Evolutionary conservation across 495 filamentous ascomycete genomes (phyloP).

Genomic region (Lophium mytilinum): DNA sequence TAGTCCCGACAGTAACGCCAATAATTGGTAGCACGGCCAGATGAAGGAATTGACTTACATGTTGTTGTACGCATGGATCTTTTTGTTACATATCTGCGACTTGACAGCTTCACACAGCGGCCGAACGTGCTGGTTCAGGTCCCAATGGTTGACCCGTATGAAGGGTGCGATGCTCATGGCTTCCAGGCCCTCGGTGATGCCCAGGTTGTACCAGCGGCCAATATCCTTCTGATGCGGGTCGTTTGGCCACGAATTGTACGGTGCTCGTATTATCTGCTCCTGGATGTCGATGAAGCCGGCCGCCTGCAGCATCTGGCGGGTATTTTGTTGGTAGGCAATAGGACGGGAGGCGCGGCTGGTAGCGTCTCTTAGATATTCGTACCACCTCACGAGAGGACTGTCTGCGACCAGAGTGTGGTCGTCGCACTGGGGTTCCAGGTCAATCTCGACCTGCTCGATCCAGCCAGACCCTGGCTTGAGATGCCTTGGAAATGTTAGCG

Average conservation of each 20-base stretch:
- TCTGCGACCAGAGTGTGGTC: slow-evolving; percentile 50
- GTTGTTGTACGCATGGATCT: slow-evolving; percentile 64
- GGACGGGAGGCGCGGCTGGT: slow-evolving; percentile 57
- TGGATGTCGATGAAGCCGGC: slow-evolving; percentile 81
- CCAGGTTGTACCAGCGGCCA: slow-evolving; percentile 80
- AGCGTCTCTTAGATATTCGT: slow-evolving; percentile 58
- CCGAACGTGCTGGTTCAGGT: slow-evolving; percentile 52
- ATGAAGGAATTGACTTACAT: slow-evolving; percentile 47
- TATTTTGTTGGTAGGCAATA: slow-evolving; percentile 57
- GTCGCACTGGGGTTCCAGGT: slow-evolving; percentile 71
- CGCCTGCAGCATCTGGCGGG: slow-evolving; percentile 52
- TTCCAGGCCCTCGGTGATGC: slow-evolving; percentile 59
- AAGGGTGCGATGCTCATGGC: slow-evolving; percentile 68
- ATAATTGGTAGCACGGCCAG: slow-evolving; percentile 21
- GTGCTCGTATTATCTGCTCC: slow-evolving; percentile 62
- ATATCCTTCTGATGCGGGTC: slow-evolving; percentile 61
- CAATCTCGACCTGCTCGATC: slow-evolving; percentile 91
- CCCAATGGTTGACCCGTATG: slow-evolving; percentile 56
- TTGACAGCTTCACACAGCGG: slow-evolving; percentile 55
- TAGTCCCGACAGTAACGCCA: slow-evolving; percentile 16
- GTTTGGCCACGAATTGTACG: slow-evolving; percentile 70
- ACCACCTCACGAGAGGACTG: slow-evolving; percentile 55
- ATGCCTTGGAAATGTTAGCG: slow-evolving; percentile 43
- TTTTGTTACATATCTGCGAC: slow-evolving; percentile 59
- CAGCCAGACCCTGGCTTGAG: slow-evolving; percentile 69